Base-by-base conservation (phyloP, 169 alveolate species). In the Toxoplasma gondii region DNA sequence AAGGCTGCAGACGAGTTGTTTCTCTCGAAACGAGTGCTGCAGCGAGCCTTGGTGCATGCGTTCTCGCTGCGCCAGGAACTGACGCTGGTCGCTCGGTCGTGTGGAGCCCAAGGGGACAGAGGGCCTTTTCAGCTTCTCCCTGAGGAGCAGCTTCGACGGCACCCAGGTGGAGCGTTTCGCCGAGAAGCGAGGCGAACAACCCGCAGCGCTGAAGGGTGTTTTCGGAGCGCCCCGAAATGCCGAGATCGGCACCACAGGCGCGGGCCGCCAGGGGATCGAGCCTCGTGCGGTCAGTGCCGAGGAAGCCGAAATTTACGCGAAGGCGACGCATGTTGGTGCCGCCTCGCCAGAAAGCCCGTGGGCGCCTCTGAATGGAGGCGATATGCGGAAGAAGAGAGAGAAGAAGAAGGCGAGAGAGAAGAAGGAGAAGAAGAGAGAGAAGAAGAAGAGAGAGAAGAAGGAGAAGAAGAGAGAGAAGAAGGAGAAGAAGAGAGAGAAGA, bases 21-120 rank as follows among this genome's bases (percentile, higher is more conserved):
- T 38, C 67, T 82, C 4, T 12, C 90, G 67, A 82, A 82, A 24
- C 90, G 90, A 22, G 90, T 82, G 34, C 90, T 82, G 36, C 90
- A 43, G 36, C 4, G 90, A 17, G 90, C 69, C 38, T 67, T 82
- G 2, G 67, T 82, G 24, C 69, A 41, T 24, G 90, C 90, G 12
- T 44, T 82, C 24, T 82, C 90, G 5, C 67, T 82, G 17, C 90
- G 41, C 44, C 90, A 82, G 67, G 90, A 82, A 31, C 67, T 82
- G 44, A 17, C 38, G 19, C 36, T 82, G 31, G 67, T 82, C 16
- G 53, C 90, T 10, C 34, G 69, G 7, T 82, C 36, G 27, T 82
- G 90, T 24, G 64, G 53, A 39, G 67, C 16, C 39, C 22, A 9
- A 12, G 67, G 41, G 12, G 64, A 82, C 38, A 4, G 67, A 0